These are phyloP conservation scores for Terana coerulea DNA, from an alignment of 768 basidiomycete genomes.

Conservation along the genomic window DNA sequence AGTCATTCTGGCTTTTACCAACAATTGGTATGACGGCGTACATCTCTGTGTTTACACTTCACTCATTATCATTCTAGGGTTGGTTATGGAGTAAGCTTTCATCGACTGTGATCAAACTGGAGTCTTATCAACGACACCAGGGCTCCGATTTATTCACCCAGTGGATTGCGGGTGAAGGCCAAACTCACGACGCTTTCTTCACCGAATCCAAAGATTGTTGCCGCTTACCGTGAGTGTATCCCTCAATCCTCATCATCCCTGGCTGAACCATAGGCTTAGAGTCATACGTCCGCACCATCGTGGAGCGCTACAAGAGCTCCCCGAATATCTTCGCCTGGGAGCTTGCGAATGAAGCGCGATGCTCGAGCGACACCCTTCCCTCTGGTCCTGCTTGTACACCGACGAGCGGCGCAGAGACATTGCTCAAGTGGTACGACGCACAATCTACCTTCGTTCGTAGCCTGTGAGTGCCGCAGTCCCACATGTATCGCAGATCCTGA, in stretches of 20 bases:
- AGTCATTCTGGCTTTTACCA: constrained; percentile 50
- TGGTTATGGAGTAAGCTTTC: constrained; percentile 46
- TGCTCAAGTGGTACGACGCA: constrained; percentile 48
- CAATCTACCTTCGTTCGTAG: constrained; percentile 49
- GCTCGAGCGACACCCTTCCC: constrained; percentile 45
- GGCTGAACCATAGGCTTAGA: constrained; percentile 14
- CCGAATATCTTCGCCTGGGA: constrained; percentile 31
- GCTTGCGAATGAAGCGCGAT: constrained; percentile 55
- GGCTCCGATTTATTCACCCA: constrained; percentile 29
- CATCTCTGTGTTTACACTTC: neutral
- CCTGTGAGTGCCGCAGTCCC: constrained; percentile 33
- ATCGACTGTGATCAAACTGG: neutral
- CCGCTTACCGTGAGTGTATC: constrained; percentile 25
- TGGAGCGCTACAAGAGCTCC: constrained; percentile 27
- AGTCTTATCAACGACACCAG: constrained; percentile 26
- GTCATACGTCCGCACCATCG: constrained; percentile 27
- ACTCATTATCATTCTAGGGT: constrained; percentile 33
- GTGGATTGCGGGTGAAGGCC: constrained; percentile 23
- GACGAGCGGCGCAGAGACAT: constrained; percentile 34
- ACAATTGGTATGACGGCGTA: constrained; percentile 42
- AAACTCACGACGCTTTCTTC: constrained; percentile 30
- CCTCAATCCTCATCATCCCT: neutral
- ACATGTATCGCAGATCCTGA: neutral
- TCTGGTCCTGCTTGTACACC: constrained; percentile 45
- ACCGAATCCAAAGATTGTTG: constrained; percentile 24